Base-by-base conservation (phyloP, 768 basidiomycete species). In the Stropharia rugosoannulata region DNA sequence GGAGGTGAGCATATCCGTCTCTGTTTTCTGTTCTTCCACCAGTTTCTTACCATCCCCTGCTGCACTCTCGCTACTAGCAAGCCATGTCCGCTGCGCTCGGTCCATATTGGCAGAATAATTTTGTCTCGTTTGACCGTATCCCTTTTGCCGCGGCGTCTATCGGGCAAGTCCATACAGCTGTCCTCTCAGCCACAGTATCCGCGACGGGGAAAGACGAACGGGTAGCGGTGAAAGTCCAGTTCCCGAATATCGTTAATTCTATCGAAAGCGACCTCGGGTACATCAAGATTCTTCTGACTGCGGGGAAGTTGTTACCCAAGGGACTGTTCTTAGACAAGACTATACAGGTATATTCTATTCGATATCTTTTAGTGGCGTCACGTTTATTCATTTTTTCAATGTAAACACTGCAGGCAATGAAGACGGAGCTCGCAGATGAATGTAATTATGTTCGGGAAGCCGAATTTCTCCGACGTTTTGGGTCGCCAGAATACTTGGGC, bases 141-240 rank as follows among this genome's bases (percentile, higher is more conserved):
- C 96, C 96, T 0, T 93, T 97, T 62, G 95, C 95, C 1, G 91
- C 95, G 0, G 96, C 96, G 0, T 98, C 96, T 2, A 98, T 99
- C 35, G 97, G 97, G 0, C 96, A 99, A 68, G 96, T 98, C 1
- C 96, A 99, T 64, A 73, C 66, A 0, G 96, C 90, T 0, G 74
- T 81, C 2, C 79, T 98, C 10, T 68, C 80, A 0, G 70, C 83
- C 0, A 60, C 71, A 12, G 67, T 70, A 22, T 83, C 82, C 3
- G 82, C 85, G 2, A 86, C 84, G 6, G 80, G 81, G 15, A 68
- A 61, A 41, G 75, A 80, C 1, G 84, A 80, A 56, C 76, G 71
- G 4, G 88, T 90, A 25, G 90, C 90, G 0, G 84, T 91, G 5
- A 98, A 99, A 70, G 80, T 98, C 16, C 97, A 99, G 65, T 99